Evolutionary conservation across 495 filamentous ascomycete genomes (phyloP).

Genomic region (Penicillium waksmanii): DNA sequence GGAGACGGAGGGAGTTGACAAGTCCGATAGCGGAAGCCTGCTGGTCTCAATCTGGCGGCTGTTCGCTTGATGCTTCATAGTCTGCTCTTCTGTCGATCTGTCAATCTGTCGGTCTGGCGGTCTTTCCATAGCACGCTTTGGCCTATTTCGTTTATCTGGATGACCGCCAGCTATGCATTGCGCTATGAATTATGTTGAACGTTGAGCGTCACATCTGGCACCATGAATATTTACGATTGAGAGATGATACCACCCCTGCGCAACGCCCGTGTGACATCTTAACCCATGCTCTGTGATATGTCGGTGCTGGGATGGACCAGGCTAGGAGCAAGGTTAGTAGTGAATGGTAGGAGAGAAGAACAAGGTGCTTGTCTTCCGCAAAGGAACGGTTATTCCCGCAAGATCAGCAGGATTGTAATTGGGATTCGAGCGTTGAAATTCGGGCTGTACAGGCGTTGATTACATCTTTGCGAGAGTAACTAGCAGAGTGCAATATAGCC

Average conservation of each 20-base stretch:
- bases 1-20: slow-evolving; percentile 7
- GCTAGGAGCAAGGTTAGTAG: not conserved
- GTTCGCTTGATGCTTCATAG: not conserved
- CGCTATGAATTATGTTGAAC: not conserved
- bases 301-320: slow-evolving; percentile 10
- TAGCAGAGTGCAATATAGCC: too few species aligned
- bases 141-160: too few species aligned
- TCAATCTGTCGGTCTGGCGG: not conserved
- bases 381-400: slow-evolving; percentile 9
- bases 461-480: not conserved
- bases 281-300: slow-evolving; percentile 11
- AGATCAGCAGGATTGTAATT: slow-evolving; percentile 12
- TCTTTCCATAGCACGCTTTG: not conserved
- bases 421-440: slow-evolving; percentile 17
- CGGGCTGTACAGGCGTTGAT: slow-evolving; percentile 5
- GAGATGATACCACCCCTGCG: slow-evolving; percentile 8
- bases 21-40: not conserved
- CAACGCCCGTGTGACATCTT: slow-evolving; percentile 12
- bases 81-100: not conserved
- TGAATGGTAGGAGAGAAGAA: not conserved
- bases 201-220: slow-evolving; percentile 14
- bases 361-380: not conserved
- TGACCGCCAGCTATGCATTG: too few species aligned
- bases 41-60: not conserved
- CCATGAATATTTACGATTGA: slow-evolving; percentile 8